These are phyloP conservation scores for Mycosarcoma mackinlayi DNA, from an alignment of 1,284 basidiomycete genomes.

Conservation along the genomic window DNA sequence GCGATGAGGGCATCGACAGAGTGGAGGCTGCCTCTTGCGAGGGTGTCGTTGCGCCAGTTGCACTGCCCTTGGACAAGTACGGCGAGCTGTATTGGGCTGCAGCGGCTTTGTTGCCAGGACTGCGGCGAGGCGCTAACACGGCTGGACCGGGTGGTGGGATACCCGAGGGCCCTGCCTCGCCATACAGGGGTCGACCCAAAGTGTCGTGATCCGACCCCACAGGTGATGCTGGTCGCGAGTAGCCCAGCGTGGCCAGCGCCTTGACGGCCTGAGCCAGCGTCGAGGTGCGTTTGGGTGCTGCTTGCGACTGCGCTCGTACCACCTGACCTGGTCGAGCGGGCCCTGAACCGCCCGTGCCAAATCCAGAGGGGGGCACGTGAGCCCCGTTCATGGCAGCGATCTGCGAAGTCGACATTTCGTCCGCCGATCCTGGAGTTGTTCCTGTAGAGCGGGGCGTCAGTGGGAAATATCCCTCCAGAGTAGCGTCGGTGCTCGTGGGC, in stretches of 20 bases:
- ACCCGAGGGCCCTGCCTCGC: constrained; percentile 42
- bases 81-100: constrained; percentile 50
- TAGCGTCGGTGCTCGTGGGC: constrained; percentile 55
- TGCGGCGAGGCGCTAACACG: constrained; percentile 38
- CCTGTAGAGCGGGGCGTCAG: constrained; percentile 65
- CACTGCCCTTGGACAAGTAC: constrained; percentile 18
- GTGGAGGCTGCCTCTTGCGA: constrained; percentile 20
- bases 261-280: constrained; percentile 60
- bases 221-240: constrained; percentile 56
- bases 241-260: constrained; percentile 59
- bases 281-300: constrained; percentile 68
- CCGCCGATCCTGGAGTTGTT: constrained; percentile 68
- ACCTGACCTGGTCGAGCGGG: constrained; percentile 30
- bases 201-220: constrained; percentile 45
- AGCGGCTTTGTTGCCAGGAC: constrained; percentile 28
- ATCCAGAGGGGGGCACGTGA: constrained; percentile 38
- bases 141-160: constrained; percentile 48
- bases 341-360: constrained; percentile 42
- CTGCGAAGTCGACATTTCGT: constrained; percentile 44
- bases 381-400: constrained; percentile 42
- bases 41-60: constrained; percentile 15
- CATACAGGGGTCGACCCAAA: constrained; percentile 32
- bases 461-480: constrained; percentile 70
- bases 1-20: constrained; percentile 38
- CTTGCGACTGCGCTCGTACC: constrained; percentile 67